A percentile compares a stretch with the other conserved stretches of the same genome.
Evolutionary conservation across 73 alveolate genomes (phyloP).

Genomic region (Effrenium voratum): DNA sequence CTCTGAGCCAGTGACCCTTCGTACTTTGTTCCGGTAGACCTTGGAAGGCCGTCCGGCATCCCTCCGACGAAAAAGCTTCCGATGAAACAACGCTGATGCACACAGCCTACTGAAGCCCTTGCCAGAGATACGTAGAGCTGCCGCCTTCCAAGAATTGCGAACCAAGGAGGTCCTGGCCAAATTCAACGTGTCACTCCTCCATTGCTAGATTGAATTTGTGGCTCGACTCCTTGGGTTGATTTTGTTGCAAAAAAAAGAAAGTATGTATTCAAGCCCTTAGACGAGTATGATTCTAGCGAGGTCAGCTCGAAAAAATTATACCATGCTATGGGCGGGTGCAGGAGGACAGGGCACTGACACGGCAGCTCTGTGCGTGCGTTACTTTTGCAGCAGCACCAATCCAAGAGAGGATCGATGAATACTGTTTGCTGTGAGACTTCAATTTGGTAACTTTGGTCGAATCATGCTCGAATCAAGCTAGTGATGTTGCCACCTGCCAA

Average conservation of each 20-base stretch:
- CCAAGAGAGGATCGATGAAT: too few relatives aligned
- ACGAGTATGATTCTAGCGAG: too few relatives aligned
- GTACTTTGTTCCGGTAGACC: conserved; percentile 82
- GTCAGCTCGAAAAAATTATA: too few relatives aligned
- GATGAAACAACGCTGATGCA: background rate
- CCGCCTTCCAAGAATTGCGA: conserved; percentile 68
- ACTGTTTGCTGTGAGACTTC: too few relatives aligned
- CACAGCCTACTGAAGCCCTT: background rate
- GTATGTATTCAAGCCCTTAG: too few relatives aligned
- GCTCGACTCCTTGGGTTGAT: background rate
- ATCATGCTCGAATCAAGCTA: too few relatives aligned
- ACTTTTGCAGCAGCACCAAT: too few relatives aligned
- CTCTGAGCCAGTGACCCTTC: conserved; percentile 24
- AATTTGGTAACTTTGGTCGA: too few relatives aligned
- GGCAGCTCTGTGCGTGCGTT: too few relatives aligned
- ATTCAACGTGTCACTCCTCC: background rate
- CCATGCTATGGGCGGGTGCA: too few relatives aligned
- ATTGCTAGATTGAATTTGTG: background rate
- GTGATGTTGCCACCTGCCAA: too few relatives aligned
- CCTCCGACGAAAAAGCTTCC: background rate
- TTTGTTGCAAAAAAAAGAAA: background rate
- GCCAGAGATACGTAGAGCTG: conserved; percentile 73
- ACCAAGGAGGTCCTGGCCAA: conserved; percentile 52
- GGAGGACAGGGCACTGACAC: too few relatives aligned
- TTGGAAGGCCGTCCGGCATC: background rate